Conservation (phyloP, 805 yeast genomes). For the Pichia membranifaciens region DNA sequence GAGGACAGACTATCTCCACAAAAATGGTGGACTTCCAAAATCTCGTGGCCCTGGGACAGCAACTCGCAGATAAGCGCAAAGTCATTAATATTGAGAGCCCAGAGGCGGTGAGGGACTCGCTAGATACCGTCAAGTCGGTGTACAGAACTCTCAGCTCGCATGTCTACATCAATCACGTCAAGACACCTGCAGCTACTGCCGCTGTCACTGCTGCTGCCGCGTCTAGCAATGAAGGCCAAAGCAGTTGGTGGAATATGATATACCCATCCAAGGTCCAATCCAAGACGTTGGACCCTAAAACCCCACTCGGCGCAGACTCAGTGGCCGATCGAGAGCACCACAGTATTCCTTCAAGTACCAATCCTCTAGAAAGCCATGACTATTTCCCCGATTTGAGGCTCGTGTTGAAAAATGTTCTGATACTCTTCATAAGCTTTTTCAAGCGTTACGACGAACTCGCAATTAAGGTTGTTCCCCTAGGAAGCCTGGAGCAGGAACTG, state of each 20-base stretch:
- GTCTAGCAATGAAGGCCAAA: not conserved
- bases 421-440: constrained; percentile 23
- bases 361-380: constrained; percentile 13
- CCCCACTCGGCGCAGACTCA: not conserved
- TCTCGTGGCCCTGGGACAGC: constrained; percentile 24
- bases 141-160: constrained; percentile 19
- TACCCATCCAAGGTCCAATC: not conserved
- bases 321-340: not conserved
- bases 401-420: constrained; percentile 26
- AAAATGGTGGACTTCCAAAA: constrained; percentile 24
- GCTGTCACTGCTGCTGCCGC: constrained; percentile 7
- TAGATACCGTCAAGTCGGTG: not conserved
- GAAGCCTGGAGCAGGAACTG: not conserved
- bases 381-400: constrained; percentile 27
- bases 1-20: constrained; percentile 11
- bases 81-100: not conserved
- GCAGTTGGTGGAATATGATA: constrained; percentile 10
- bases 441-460: constrained; percentile 11
- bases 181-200: constrained; percentile 6
- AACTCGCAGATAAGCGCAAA: constrained; percentile 14
- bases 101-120: not conserved
- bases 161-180: constrained; percentile 26
- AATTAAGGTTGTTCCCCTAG: not conserved
- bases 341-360: constrained; percentile 6
- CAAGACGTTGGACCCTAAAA: constrained; percentile 5